A percentile compares a stretch with the other conserved stretches of the same genome.
Conservation (phyloP, 1,284 basidiomycete species). For the Heterobasidion occidentale region DNA sequence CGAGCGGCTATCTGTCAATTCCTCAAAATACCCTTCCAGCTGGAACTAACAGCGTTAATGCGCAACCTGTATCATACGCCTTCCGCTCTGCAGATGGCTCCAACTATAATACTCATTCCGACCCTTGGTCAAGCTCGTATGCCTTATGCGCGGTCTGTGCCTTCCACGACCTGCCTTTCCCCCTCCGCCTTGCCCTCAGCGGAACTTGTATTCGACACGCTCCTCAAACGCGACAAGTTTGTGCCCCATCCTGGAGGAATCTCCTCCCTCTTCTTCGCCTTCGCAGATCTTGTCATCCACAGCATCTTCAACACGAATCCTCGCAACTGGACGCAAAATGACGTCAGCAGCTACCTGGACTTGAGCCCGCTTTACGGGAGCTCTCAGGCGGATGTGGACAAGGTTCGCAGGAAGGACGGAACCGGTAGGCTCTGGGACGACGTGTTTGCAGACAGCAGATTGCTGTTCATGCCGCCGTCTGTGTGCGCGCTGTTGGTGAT, state of each 20-base stretch:
- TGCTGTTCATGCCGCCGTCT: constrained; percentile 73
- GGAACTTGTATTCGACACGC: constrained; percentile 63
- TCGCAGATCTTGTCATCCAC: constrained; percentile 74
- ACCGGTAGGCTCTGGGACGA: constrained; percentile 61
- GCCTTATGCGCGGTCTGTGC: constrained; percentile 70
- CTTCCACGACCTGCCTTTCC: constrained; percentile 37
- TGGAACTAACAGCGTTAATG: background rate
- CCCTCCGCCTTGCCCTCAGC: constrained; percentile 53
- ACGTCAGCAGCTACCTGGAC: constrained; percentile 71
- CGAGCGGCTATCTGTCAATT: constrained; percentile 52
- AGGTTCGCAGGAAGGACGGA: constrained; percentile 55
- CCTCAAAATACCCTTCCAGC: constrained; percentile 12
- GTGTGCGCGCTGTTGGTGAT: constrained; percentile 62
- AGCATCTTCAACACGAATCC: constrained; percentile 61
- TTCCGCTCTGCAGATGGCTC: constrained; percentile 71
- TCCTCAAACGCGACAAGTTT: constrained; percentile 53
- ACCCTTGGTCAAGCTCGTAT: constrained; percentile 67
- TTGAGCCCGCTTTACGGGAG: constrained; percentile 70
- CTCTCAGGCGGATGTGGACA: constrained; percentile 37
- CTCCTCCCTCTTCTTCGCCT: constrained; percentile 64
- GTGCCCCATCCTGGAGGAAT: constrained; percentile 46
- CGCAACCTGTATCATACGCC: constrained; percentile 26
- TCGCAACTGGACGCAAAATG: constrained; percentile 52
- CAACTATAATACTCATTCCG: constrained; percentile 66
- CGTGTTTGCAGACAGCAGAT: constrained; percentile 56